Evolutionary conservation across 371 early-diverging fungal genomes (phyloP).

Genomic region (Mucor irregularis): DNA sequence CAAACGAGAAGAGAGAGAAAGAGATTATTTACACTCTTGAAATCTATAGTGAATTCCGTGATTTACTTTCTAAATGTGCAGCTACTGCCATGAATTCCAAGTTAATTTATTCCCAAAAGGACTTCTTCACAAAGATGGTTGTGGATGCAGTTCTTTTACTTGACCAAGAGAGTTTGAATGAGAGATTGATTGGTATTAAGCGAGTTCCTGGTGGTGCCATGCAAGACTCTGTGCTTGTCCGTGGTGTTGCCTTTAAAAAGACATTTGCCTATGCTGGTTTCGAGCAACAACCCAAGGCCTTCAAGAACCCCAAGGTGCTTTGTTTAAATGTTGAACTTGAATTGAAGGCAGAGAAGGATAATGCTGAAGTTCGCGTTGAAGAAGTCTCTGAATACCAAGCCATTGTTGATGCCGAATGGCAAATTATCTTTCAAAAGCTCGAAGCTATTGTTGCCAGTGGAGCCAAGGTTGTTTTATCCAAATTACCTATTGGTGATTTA

Average conservation of each 20-base stretch:
- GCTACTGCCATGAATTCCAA: constrained; percentile 99
- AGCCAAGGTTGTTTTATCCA: constrained; percentile 99
- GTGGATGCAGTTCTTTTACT: constrained; percentile 95
- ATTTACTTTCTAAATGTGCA: constrained; percentile 94
- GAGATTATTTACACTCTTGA: too few species aligned
- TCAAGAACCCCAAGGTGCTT: constrained; percentile 93
- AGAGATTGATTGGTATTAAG: constrained; percentile 97
- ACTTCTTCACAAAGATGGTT: constrained; percentile 98
- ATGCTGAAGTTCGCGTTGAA: constrained; percentile 99
- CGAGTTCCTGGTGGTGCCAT: constrained; percentile 98
- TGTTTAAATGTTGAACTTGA: constrained; percentile 99
- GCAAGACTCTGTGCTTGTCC: constrained; percentile 96
- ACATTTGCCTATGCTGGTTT: constrained; percentile 99
- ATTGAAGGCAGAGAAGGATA: constrained; percentile 99
- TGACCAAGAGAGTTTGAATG: constrained; percentile 93
- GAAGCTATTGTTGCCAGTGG: constrained; percentile 97
- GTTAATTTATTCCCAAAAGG: constrained; percentile 95
- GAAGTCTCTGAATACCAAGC: constrained; percentile 98
- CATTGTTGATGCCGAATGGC: constrained; percentile 99
- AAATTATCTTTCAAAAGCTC: constrained; percentile 98
- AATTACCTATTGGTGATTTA: constrained; percentile 98
- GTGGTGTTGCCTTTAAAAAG: constrained; percentile 99
- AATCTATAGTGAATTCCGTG: constrained; percentile 75
- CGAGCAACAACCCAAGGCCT: constrained; percentile 99
- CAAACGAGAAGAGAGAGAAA: too few species aligned